Percentiles rank a stretch among this genome's conserved stretches.
Conservation (phyloP, 2,329 filamentous ascomycete species). For the Aspergillus tanneri region DNA sequence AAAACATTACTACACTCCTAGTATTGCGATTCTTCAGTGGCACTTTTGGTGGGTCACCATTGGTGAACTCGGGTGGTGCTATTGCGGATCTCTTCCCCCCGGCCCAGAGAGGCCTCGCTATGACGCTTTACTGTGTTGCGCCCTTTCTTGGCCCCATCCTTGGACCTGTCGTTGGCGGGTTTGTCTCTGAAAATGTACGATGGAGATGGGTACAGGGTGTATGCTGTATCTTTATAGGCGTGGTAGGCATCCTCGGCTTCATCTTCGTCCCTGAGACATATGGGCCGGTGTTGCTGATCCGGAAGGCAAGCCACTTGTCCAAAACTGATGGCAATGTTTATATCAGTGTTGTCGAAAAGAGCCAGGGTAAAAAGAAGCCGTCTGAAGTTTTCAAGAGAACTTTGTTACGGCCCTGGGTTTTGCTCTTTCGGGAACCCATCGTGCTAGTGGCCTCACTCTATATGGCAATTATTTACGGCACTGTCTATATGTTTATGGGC, state of each 20-base stretch:
- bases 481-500: constrained; percentile 3
- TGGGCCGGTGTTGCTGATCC: background rate
- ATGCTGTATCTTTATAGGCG: background rate
- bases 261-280: constrained; percentile 2
- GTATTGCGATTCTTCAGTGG: background rate
- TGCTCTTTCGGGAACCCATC: constrained; percentile 1
- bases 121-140: background rate
- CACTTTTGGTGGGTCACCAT: background rate
- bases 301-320: background rate
- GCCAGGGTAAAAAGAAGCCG: background rate
- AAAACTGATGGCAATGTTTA: background rate
- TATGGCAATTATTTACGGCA: constrained; percentile 5
- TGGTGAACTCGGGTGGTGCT: background rate
- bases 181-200: background rate
- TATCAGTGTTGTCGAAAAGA: background rate
- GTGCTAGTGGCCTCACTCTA: background rate
- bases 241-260: background rate
- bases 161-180: background rate
- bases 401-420: constrained; percentile 1
- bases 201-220: constrained; percentile 3
- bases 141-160: background rate
- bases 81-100: background rate
- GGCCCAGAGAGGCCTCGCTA: background rate
- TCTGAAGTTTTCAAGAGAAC: background rate
- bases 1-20: background rate